Evolutionary conservation across 1,284 basidiomycete genomes (phyloP).

Genomic region (Papiliotrema laurentii): DNA sequence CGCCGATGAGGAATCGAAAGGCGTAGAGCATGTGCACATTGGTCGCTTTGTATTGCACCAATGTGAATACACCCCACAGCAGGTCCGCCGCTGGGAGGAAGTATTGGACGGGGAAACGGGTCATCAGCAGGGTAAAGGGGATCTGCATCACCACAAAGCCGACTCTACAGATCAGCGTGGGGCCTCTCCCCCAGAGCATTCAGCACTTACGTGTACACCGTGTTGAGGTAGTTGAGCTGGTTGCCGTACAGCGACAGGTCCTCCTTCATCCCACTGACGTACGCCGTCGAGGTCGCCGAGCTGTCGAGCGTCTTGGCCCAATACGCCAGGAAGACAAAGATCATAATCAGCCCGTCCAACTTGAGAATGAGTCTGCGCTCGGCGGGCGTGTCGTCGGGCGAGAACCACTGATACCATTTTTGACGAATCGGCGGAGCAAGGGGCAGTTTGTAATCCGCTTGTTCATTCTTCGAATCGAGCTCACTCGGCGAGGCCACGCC

Average conservation of each 20-base stretch:
- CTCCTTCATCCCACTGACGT: constrained; percentile 76
- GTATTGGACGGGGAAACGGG: background rate
- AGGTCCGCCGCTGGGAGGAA: constrained; percentile 25
- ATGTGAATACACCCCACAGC: constrained; percentile 24
- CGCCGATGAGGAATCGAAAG: background rate
- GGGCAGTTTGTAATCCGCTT: background rate
- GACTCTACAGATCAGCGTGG: background rate
- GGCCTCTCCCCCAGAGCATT: no score
- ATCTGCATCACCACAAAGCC: background rate
- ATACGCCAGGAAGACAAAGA: background rate
- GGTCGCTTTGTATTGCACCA: background rate
- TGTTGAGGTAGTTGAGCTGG: constrained; percentile 57
- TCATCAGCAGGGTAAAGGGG: background rate
- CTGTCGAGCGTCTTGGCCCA: background rate
- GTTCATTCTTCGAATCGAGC: background rate
- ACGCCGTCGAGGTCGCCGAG: no score
- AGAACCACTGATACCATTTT: background rate
- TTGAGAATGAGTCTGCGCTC: background rate
- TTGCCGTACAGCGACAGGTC: constrained; percentile 66
- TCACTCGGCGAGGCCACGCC: background rate
- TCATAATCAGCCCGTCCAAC: background rate
- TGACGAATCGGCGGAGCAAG: background rate
- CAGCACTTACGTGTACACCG: constrained; percentile 7
- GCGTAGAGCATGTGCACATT: background rate
- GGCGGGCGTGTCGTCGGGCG: background rate